Evolutionary conservation across 1,139 yeast species (phyloP), one percentile per base, ranked within the genome.

Genomic region (Taphrina sp.): DNA sequence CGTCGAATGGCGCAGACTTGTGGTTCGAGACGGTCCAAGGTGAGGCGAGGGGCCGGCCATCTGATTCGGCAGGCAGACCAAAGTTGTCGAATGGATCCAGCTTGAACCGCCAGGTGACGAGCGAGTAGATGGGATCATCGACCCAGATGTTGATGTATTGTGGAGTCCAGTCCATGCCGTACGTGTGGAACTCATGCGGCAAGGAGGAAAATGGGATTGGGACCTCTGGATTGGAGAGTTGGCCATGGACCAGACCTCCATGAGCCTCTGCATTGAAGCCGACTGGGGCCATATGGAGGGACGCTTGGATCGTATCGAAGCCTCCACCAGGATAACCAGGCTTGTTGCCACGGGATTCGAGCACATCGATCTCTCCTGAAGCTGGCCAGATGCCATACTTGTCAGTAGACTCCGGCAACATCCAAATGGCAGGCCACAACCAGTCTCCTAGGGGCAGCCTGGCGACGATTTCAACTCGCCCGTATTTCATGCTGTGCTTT

Each of bases 351-450:
- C 60, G 56, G 17, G 60, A 42, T 43, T 60, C 62, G 17, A 44
- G 52, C 29, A 60, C 47, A 35, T 60, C 62, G 33, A 60, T 59
- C 51, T 60, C 62, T 7, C 62, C 62, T 3, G 61, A 59, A 4
- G 61, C 60, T 8, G 62, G 62, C 62, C 62, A 60, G 14, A 38
- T 37, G 24, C 62, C 62, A 31, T 60, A 60, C 7, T 38, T 49
- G 23, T 33, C 33, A 17, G 36, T 42, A 16, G 58, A 37, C 4
- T 37, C 44, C 16, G 62, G 62, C 51, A 60, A 29, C 57, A 60
- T 47, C 62, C 62, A 60, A 26, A 60, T 55, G 10, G 61, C 61
- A 4, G 62, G 62, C 62, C 62, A 60, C 19, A 60, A 16, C 60
- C 61, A 60, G 56, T 59, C 60, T 5, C 62, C 62, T 3, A 29